These are phyloP conservation scores for Goffeauzyma gilvescens DNA, from an alignment of 768 basidiomycete species.

Conservation along the genomic window DNA sequence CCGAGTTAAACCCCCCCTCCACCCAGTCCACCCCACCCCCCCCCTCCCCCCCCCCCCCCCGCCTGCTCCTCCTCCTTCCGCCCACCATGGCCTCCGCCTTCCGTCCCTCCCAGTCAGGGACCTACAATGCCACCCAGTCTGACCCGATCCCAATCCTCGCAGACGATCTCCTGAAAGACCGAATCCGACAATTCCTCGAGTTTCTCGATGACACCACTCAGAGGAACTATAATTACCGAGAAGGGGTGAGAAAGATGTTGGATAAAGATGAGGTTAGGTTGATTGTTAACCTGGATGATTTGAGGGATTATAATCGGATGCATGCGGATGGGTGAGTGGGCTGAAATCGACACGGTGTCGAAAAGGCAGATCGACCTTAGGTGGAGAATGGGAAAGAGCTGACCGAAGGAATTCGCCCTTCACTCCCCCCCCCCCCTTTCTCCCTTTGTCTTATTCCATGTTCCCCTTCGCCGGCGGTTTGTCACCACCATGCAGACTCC, in stretches of 20 bases:
- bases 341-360: too few species aligned
- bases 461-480: too few species aligned
- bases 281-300: constrained; percentile 84
- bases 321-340: constrained; percentile 45
- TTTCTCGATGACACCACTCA: constrained; percentile 38
- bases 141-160: constrained; percentile 38
- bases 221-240: constrained; percentile 48
- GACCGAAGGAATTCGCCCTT: too few species aligned
- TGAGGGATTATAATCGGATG: constrained; percentile 78
- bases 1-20: too few species aligned
- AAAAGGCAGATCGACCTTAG: not conserved
- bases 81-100: too few species aligned
- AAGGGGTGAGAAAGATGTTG: constrained; percentile 65
- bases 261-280: constrained; percentile 66
- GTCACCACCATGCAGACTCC: constrained; percentile 45
- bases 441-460: too few species aligned
- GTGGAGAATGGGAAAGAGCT: not conserved
- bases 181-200: constrained; percentile 60
- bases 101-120: not conserved
- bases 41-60: too few species aligned
- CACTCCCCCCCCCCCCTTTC: too few species aligned
- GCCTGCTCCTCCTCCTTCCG: too few species aligned
- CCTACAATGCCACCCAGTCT: constrained; percentile 31
- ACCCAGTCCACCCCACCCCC: too few species aligned
- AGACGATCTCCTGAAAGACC: constrained; percentile 52